Conservation (phyloP, 345 rosid species). For the Ceriops zippeliana region DNA sequence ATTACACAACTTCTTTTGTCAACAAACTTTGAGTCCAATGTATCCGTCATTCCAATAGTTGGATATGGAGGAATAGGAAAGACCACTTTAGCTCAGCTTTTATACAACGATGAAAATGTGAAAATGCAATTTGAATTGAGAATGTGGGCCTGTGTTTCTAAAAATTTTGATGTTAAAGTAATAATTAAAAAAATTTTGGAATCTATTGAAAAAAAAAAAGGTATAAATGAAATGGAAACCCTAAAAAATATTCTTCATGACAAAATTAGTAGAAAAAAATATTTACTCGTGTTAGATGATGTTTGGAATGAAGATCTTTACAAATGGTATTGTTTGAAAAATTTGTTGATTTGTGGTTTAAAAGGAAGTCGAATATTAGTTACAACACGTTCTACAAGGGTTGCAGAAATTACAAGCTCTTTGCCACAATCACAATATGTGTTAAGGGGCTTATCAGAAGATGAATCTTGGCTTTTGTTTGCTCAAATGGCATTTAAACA, state of each 20-base stretch:
- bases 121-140: not conserved
- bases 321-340: constrained; percentile 8
- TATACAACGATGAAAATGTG: not conserved
- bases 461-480: constrained; percentile 25
- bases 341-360: constrained; percentile 4
- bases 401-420: constrained; percentile 16
- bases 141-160: constrained; percentile 1
- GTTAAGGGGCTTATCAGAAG: not conserved
- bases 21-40: no score
- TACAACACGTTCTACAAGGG: constrained; percentile 17
- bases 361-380: constrained; percentile 23
- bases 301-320: not conserved
- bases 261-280: no score
- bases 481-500: constrained; percentile 1
- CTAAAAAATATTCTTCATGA: no score
- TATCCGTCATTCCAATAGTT: no score
- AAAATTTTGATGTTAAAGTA: no score
- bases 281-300: no score
- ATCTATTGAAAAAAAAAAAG: rapidly evolving
- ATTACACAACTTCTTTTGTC: not conserved
- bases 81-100: not conserved
- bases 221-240: rapidly evolving
- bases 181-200: no score
- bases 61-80: no score
- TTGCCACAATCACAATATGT: not conserved